These are phyloP conservation scores for Lentinula sp. DNA, from an alignment of 768 basidiomycete species.

Conservation along the genomic window DNA sequence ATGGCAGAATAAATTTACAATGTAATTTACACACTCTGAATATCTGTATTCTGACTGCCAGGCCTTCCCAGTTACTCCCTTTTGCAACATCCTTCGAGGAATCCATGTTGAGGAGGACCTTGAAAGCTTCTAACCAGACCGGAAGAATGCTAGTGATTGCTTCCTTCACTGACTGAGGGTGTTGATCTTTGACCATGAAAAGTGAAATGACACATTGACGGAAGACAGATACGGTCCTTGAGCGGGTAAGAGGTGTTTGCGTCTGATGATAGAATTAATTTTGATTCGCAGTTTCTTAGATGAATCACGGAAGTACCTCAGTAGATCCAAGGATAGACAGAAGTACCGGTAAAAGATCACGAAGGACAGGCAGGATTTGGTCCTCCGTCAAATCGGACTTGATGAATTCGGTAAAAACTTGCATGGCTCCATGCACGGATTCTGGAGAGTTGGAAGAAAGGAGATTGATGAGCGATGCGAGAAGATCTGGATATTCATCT, in stretches of 20 bases:
- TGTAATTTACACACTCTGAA: constrained; percentile 56
- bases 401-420: constrained; percentile 92
- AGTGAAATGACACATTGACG: constrained; percentile 84
- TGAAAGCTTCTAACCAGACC: constrained; percentile 89
- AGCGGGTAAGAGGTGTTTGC: constrained; percentile 76
- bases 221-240: constrained; percentile 84
- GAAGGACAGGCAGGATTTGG: constrained; percentile 88
- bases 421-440: constrained; percentile 93
- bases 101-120: constrained; percentile 62
- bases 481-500: constrained; percentile 90
- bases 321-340: constrained; percentile 71
- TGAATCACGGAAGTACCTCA: constrained; percentile 39
- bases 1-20: neutral
- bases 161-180: constrained; percentile 80
- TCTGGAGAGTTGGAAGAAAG: constrained; percentile 67
- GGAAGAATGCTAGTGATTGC: constrained; percentile 78
- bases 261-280: constrained; percentile 27
- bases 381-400: constrained; percentile 91
- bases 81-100: constrained; percentile 55
- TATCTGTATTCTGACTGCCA: constrained; percentile 75
- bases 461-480: constrained; percentile 66
- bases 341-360: constrained; percentile 81
- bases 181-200: constrained; percentile 93
- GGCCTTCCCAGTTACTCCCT: constrained; percentile 68
- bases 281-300: neutral